Evolutionary conservation across 2,329 filamentous ascomycete species (phyloP).

Genomic region (Chrysosporium keratinophilum): DNA sequence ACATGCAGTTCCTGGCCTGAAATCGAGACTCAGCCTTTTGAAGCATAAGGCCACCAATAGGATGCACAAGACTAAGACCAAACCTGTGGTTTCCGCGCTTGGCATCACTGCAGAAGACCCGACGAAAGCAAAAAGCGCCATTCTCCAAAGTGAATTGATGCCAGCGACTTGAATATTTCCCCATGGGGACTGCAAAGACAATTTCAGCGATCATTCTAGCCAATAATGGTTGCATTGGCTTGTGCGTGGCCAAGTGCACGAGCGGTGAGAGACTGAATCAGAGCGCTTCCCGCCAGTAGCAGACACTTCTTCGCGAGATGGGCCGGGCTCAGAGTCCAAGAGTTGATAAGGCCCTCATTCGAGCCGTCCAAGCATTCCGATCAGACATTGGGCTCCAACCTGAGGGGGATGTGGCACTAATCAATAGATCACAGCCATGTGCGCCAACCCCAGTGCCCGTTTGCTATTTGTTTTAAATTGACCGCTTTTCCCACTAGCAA

Average conservation of each 20-base stretch:
- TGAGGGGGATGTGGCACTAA: slow-evolving; percentile 1
- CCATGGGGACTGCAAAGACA: not conserved
- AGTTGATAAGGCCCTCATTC: not conserved
- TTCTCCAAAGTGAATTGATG: not conserved
- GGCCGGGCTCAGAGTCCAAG: not conserved
- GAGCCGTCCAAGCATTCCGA: not conserved
- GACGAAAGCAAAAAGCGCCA: not conserved
- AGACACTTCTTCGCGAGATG: not conserved
- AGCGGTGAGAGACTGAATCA: not conserved
- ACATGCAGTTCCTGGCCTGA: slow-evolving; percentile 3
- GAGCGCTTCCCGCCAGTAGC: not conserved
- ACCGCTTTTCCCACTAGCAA: slow-evolving; percentile 5
- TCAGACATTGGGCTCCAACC: not conserved
- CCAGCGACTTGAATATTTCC: not conserved
- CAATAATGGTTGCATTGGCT: not conserved
- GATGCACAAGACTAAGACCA: not conserved
- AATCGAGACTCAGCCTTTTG: not conserved
- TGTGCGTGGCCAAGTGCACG: not conserved
- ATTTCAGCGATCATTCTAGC: too few species aligned
- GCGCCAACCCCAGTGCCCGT: not conserved
- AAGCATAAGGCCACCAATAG: slow-evolving; percentile 11
- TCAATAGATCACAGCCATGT: not conserved
- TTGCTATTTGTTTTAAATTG: slow-evolving; percentile 6
- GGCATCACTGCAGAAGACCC: slow-evolving; percentile 5
- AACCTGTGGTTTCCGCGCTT: slow-evolving; percentile 1